Base-by-base conservation (phyloP, 192 early-diverging fungal species). In the Gaertneriomyces sp. region DNA sequence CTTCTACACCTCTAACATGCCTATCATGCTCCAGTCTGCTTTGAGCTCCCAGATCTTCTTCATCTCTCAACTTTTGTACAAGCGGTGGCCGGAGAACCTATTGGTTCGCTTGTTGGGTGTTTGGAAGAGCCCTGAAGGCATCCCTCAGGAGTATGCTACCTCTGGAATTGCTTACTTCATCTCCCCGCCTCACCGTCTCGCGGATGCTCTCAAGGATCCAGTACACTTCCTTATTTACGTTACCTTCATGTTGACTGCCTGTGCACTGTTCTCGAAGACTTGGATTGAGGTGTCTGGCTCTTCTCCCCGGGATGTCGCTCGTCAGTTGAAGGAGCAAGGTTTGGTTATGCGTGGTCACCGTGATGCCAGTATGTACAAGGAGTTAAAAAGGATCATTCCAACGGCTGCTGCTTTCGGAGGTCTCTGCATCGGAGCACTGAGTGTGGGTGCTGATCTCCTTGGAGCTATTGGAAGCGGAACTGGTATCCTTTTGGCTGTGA, bases 1-100 rank as follows among this genome's bases (percentile, higher is more conserved):
- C 49, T 98, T 99, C 81, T 99, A 99, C 86, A 99, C 98, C 42
- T 98, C 95, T 69, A 99, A 98, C 85, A 98, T 99, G 98, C 93
- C 97, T 54, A 98, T 99, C 74, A 98, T 99, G 97, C 89, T 97
- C 61, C 95, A 98, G 80, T 98, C 95, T 40, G 94, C 98, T 45
- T 80, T 99, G 63, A 90, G 93, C 44, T 96, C 94, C 60, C 92
- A 99, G 70, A 82, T 96, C 60, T 99, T 96, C 77, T 91, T 99
- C 84, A 93, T 99, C 76, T 96, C 94, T 25, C 98, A 99, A 86
- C 85, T 98, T 76, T 83, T 98, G 64, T 96, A 91, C 89, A 95
- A 91, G 81, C 83, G 96, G 58, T 99, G 96, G 89, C 94, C 94
- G 5, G 90, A 93, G 50, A 99, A 95, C 85, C 79, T 98, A 47